phyloP scores from a whole-genome alignment of 768 basidiomycete species.

The Pisolithus marmoratus region DNA sequence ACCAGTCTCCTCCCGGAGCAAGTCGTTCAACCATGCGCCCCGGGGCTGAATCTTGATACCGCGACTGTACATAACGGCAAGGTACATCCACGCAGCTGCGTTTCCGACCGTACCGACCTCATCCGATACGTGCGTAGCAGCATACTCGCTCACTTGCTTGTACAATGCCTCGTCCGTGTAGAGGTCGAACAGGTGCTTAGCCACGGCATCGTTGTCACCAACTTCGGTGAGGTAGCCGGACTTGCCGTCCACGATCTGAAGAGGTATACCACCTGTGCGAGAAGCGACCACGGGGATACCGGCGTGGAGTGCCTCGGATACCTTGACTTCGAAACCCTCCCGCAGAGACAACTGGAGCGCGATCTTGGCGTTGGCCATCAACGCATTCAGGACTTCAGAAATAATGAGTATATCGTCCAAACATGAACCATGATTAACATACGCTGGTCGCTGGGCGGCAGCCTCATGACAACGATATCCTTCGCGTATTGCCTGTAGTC shows the following conservation, averaged over 20 bases:
- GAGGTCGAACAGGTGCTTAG: slow-evolving; percentile 69
- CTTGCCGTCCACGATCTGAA: slow-evolving; percentile 84
- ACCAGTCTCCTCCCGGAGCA: slow-evolving; percentile 69
- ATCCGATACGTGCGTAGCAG: slow-evolving; percentile 72
- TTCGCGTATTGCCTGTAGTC: slow-evolving; percentile 48
- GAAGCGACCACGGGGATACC: slow-evolving; percentile 83
- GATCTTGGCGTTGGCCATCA: slow-evolving; percentile 85
- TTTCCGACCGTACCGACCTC: slow-evolving; percentile 85
- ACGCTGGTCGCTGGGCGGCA: slow-evolving; percentile 84
- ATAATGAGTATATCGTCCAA: neutral
- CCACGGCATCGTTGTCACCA: slow-evolving; percentile 72
- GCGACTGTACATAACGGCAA: slow-evolving; percentile 76
- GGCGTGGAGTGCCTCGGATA: slow-evolving; percentile 90
- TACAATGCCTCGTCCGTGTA: slow-evolving; percentile 71
- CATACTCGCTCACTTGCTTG: slow-evolving; percentile 56
- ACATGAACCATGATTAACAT: slow-evolving; percentile 21
- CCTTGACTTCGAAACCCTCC: slow-evolving; percentile 97
- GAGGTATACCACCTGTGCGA: slow-evolving; percentile 87
- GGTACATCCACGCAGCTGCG: slow-evolving; percentile 56
- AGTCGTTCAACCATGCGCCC: slow-evolving; percentile 81
- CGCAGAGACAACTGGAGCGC: slow-evolving; percentile 89
- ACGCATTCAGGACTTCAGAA: slow-evolving; percentile 68
- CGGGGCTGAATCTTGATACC: slow-evolving; percentile 74
- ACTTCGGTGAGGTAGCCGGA: slow-evolving; percentile 80
- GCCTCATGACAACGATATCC: slow-evolving; percentile 72